phyloP scores from a whole-genome alignment of 345 rosid genomes.

The Salix koriyanagi region DNA sequence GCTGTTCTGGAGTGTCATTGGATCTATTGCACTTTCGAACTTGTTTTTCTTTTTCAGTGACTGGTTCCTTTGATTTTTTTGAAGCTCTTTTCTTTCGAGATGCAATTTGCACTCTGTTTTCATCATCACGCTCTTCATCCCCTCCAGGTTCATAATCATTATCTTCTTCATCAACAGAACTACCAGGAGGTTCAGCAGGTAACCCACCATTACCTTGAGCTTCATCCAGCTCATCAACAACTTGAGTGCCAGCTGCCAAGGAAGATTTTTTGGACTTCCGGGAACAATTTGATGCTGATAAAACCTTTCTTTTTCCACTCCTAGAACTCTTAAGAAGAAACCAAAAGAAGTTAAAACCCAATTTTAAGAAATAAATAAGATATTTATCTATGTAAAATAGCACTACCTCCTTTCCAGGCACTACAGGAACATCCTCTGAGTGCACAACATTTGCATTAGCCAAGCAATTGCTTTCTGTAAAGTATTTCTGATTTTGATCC shows the following conservation, averaged over 20 bases:
- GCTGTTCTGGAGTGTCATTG: conserved; percentile 32
- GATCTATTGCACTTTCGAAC: conserved; percentile 38
- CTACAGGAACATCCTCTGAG: conserved; percentile 28
- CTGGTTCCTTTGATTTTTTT: conserved; percentile 36
- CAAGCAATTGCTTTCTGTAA: conserved; percentile 6
- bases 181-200: conserved; percentile 23
- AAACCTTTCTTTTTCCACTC: conserved; percentile 19
- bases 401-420: conserved; percentile 36
- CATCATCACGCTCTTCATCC: conserved; percentile 20
- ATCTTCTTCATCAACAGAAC: conserved; percentile 26
- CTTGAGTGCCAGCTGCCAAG: conserved; percentile 10
- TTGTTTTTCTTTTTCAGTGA: conserved; percentile 25
- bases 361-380: not conserved
- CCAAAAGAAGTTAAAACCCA: not conserved
- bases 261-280: conserved; percentile 17
- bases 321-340: conserved; percentile 17
- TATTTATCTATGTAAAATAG: not conserved
- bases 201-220: conserved; percentile 20
- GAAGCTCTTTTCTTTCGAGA: conserved; percentile 26
- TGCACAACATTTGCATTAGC: conserved; percentile 19
- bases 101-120: conserved; percentile 23
- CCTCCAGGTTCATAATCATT: conserved; percentile 14
- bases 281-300: conserved; percentile 8
- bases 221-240: conserved; percentile 38
- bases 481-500: conserved; percentile 21